phyloP scores from a whole-genome alignment of 805 yeast genomes.

The Hemisphaericaspora nanyangensis region DNA sequence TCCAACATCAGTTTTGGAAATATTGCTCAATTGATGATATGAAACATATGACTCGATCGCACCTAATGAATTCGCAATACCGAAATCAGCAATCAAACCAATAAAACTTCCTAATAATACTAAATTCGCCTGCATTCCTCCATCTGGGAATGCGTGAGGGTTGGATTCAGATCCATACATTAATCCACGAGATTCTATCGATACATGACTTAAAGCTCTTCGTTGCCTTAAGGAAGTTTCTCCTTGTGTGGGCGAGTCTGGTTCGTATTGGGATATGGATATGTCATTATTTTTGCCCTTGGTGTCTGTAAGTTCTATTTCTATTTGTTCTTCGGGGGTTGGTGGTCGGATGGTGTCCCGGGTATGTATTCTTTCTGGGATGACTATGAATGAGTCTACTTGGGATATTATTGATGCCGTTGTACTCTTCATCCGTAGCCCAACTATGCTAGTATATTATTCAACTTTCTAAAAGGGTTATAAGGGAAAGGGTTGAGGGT shows the following conservation, averaged over 20 bases:
- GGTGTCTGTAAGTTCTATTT: background rate
- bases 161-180: slow-evolving; percentile 19
- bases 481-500: too few species aligned
- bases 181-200: slow-evolving; percentile 6
- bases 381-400: background rate
- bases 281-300: background rate
- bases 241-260: background rate
- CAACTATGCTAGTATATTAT: too few species aligned
- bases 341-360: background rate
- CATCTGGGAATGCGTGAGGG: slow-evolving; percentile 25
- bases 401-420: background rate
- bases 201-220: background rate
- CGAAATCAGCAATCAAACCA: slow-evolving; percentile 25
- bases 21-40: slow-evolving; percentile 15
- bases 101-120: slow-evolving; percentile 24
- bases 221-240: background rate
- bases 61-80: slow-evolving; percentile 26
- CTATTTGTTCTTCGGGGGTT: background rate
- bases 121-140: slow-evolving; percentile 22
- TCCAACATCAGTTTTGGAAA: slow-evolving; percentile 19
- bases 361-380: background rate
- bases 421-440: too few species aligned
- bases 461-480: too few species aligned
- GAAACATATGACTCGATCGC: slow-evolving; percentile 25
- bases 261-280: slow-evolving; percentile 4